Evolutionary conservation across 148 eudicot species (phyloP), one percentile per base, ranked within the genome.

Genomic region (Rhododendron mucronatum): DNA sequence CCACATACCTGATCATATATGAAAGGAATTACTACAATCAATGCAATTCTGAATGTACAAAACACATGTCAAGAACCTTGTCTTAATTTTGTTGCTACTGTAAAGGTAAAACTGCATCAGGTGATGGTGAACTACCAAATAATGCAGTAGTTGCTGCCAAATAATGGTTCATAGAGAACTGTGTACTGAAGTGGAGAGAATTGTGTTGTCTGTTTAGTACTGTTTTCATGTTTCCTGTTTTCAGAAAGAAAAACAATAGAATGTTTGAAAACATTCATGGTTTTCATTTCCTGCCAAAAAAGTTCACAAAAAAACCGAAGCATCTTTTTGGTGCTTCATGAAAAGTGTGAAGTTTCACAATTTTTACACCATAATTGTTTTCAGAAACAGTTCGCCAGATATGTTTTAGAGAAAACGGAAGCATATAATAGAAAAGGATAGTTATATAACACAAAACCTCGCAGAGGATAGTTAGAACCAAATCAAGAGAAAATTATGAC

Each of bases 1-100:
- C 89, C 90, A 50, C 87, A 87, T 69, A 91, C 23, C 90, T 90
- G 89, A 65, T 37, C 20, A 83, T 35, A 73, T 2, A 16, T 13
- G 69, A 16, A 41, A 5, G 39, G 5, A 44, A 14, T 45, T 83
- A 83, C 77, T 8, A 37, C 5, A 57, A 3, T 16, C 30, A 63
- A 11, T 23, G 21, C 15, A 21, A 63, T 21, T 11, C 18, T 59
- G 10, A 15, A 82, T 12, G 12, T 35, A 11, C 41, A 16, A 23
- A 18, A 50, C 28, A 26, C 53, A 0, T 28, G 41, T 26, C 26
- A 6, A 67, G 23, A 14, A 28, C 53, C 30, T 28, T 11, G 82
- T 48, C 11, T 2, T 7, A 23, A 21, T 20, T 63, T 63, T 63
- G 69, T n/a, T 63, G 7, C 28, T 63, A 26, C 44, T 33, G 4